A percentile compares a stretch with the other conserved stretches of the same genome.
phyloP scores from a whole-genome alignment of 306 rosid species.

The Cucurbita maxima region DNA sequence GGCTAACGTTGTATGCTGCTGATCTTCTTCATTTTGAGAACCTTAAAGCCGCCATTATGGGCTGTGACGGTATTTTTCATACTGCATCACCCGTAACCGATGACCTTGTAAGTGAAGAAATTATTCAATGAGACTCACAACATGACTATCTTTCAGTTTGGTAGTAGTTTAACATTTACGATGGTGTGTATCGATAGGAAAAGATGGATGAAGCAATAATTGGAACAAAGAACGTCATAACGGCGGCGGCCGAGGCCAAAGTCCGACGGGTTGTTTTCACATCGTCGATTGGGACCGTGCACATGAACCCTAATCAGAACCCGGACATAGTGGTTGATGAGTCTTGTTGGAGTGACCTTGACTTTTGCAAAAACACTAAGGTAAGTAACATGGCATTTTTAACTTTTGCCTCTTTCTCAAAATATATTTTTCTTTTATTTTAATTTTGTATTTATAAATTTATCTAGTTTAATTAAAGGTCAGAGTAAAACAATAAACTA shows the following conservation, averaged over 20 bases:
- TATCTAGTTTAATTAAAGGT: no score
- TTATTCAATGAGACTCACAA: not conserved
- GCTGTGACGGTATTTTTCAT: conserved; percentile 74
- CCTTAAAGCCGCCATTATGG: conserved; percentile 36
- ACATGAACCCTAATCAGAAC: conserved; percentile 57
- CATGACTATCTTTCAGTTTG: no score
- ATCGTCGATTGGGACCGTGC: conserved; percentile 73
- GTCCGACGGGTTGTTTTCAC: conserved; percentile 79
- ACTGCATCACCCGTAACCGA: conserved; percentile 79
- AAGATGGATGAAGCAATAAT: conserved; percentile 65
- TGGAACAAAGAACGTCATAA: conserved; percentile 57
- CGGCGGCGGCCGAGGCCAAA: conserved; percentile 50
- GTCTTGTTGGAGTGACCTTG: conserved; percentile 84
- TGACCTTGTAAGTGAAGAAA: conserved; percentile 33
- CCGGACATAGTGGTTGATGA: conserved; percentile 60
- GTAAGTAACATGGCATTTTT: conserved; percentile 8
- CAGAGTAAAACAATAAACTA: no score
- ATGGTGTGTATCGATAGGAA: conserved; percentile 4
- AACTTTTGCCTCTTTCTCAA: not conserved
- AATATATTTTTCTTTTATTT: not conserved
- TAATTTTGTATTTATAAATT: no score
- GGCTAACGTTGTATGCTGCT: conserved; percentile 43
- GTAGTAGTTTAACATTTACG: no score
- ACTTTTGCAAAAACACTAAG: conserved; percentile 81
- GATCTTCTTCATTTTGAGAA: conserved; percentile 61